Percentiles rank a stretch among this genome's conserved stretches.
Evolutionary conservation across 768 basidiomycete genomes (phyloP).

Genomic region (Hysterangium stoloniferum): DNA sequence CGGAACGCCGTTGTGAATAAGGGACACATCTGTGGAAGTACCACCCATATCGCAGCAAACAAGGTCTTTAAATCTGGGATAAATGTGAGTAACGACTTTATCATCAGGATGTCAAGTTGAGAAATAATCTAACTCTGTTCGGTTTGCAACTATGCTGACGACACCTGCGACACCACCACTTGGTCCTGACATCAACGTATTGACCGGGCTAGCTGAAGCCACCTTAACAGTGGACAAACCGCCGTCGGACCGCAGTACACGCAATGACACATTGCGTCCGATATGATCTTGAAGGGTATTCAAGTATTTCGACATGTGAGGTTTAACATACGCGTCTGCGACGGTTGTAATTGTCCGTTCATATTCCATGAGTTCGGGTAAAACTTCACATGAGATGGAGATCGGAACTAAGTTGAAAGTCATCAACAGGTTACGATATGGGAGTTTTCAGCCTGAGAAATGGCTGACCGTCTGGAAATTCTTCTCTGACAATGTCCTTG

Average conservation of each 20-base stretch:
- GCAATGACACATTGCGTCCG: neutral
- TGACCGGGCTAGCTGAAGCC: neutral
- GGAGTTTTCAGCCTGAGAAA: neutral
- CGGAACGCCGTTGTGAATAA: neutral
- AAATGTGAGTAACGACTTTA: neutral
- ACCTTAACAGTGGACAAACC: neutral
- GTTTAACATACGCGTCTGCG: conserved; percentile 3
- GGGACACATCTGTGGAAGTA: neutral
- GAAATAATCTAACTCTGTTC: neutral
- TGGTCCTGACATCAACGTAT: conserved; percentile 1
- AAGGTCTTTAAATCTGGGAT: neutral
- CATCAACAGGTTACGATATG: neutral
- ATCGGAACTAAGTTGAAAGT: neutral
- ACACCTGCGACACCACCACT: conserved; percentile 4
- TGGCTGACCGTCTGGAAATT: neutral
- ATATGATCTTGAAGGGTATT: neutral
- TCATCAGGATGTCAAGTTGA: neutral
- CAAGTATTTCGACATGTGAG: neutral
- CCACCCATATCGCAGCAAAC: conserved; percentile 6
- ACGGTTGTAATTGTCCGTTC: conserved; percentile 1
- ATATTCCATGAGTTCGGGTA: conserved; percentile 7
- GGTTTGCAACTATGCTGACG: neutral
- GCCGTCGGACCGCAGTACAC: conserved; percentile 1
- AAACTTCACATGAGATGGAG: neutral
- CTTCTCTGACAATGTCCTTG: neutral